A percentile compares a stretch with the other conserved stretches of the same genome.
Evolutionary conservation across 305 asterid species (phyloP).

Genomic region (Fraxinus ornus): DNA sequence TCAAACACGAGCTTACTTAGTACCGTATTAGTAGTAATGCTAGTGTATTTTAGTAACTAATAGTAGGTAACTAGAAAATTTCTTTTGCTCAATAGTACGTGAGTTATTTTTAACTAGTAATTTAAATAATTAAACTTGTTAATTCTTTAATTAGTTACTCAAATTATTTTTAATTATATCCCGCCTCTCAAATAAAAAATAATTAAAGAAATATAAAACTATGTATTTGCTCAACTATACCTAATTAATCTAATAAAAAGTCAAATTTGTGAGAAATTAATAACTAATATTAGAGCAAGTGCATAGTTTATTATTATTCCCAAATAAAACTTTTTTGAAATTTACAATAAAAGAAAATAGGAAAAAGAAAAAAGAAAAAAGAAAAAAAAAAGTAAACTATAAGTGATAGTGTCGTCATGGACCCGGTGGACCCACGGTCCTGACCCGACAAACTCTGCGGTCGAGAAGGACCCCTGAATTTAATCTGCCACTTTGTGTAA

Average conservation of each 20-base stretch:
- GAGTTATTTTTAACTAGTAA: constrained; percentile 16
- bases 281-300: background rate
- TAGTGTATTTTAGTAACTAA: background rate
- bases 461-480: constrained; percentile 39
- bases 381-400: constrained; percentile 18
- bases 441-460: constrained; percentile 50
- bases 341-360: background rate
- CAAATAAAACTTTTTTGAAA: background rate
- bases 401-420: constrained; percentile 38
- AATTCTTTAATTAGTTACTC: constrained; percentile 3
- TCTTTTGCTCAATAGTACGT: constrained; percentile 12
- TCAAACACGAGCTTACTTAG: too few species aligned
- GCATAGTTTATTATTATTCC: background rate
- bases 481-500: constrained; percentile 25
- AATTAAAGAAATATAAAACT: constrained; percentile 15
- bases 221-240: constrained; percentile 35
- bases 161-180: constrained; percentile 5
- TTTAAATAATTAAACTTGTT: constrained; percentile 13
- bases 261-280: constrained; percentile 19
- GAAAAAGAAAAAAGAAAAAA: background rate
- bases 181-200: constrained; percentile 14
- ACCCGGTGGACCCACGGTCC: constrained; percentile 44
- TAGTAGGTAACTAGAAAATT: background rate
- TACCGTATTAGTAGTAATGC: background rate
- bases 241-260: constrained; percentile 15